Base-by-base conservation (phyloP, 306 rosid genomes). In the Citrullus mucosospermus region DNA sequence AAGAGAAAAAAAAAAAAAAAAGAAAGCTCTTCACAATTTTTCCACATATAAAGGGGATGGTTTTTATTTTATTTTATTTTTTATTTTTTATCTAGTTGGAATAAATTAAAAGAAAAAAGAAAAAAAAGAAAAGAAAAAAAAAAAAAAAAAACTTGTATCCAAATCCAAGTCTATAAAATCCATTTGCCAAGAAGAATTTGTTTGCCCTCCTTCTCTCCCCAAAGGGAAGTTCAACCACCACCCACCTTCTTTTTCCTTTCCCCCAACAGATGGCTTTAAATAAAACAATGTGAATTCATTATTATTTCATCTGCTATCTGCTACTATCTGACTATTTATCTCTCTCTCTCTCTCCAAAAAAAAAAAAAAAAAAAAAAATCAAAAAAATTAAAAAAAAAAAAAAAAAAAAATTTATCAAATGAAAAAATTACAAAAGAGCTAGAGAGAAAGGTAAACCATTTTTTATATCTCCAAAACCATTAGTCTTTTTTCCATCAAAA, bases 171-270 rank as follows among this genome's bases (percentile, higher is more conserved):
- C n/a, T 53, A 53, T 16, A 53, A 15, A 14, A 53, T 53, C 57
- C 8, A 15, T 53, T 53, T 16, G 57, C 9, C 3, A 18, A 54
- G 36, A n/a, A 75, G 74, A 83, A 80, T 48, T 75, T 76, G 88
- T 43, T 82, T 65, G 77, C 9, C 75, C 22, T 6, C 11, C 4
- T 55, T 18, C 22, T 13, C 44, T 16, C 48, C 48, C 9, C 43
- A 18, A 25, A 9, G 62, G 66, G 88, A 84, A 53, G 97, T 93
- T 92, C 93, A 93, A 93, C 98, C 17, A 93, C 96, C 97, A 92
- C 93, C 97, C 70, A 92, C 93, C 82, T 61, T 79, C 59, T 54
- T 54, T 82, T 81, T 81, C 60, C 89, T 88, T 86, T 87, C 17
- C 9, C 89, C 92, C 96, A 88, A 88, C 90, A 86, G 88, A 90